Base-by-base conservation (phyloP, 2,329 filamentous ascomycete species). In the Taxawa tesnikishii region DNA sequence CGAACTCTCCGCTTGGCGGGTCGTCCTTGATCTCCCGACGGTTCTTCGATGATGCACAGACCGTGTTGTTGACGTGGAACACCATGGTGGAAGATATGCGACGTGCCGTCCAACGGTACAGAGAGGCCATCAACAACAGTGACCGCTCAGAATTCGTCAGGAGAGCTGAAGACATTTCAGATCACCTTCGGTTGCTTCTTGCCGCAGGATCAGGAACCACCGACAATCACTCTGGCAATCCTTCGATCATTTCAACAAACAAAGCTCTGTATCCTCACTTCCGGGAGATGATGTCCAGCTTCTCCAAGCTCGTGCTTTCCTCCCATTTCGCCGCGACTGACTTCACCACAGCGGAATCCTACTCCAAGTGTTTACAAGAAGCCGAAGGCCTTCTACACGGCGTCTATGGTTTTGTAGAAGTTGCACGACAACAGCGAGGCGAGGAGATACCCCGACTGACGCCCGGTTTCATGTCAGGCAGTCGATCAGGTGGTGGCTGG, bases 211-310 rank as follows among this genome's bases (percentile, higher is more conserved):
- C 90, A 19, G 85, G 88, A 34, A 98, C 90, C 2, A 98, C 90
- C 0, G 90, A 98, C 58, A 98, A 98, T 51, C 90, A 98, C 55
- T 96, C 90, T 13, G 90, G 90, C 26, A 93, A 96, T 45, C 90
- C 90, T 4, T 96, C 90, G n/a, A 94, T 98, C 48, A 98, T 98
- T 38, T 94, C 87, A 5, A 92, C 84, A 4, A 98, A 98, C 65
- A 96, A 96, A 56, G 83, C 85, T 0, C 65, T 98, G 11, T 96
- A 96, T 51, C 90, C 90, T 15, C 87, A 96, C 57, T 98, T 98
- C 59, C 72, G 90, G 33, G 90, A 96, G 53, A 96, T 96, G 78
- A 98, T 98, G 90, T 96, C 90, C 27, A 87, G 93, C 47, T 98
- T 98, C 55, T 96, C 90, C n/a, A 98, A 98, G 56, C 68, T 98